These are phyloP conservation scores for Sarocladium brachiariae DNA, from an alignment of 2,329 filamentous ascomycete genomes.

Conservation along the genomic window DNA sequence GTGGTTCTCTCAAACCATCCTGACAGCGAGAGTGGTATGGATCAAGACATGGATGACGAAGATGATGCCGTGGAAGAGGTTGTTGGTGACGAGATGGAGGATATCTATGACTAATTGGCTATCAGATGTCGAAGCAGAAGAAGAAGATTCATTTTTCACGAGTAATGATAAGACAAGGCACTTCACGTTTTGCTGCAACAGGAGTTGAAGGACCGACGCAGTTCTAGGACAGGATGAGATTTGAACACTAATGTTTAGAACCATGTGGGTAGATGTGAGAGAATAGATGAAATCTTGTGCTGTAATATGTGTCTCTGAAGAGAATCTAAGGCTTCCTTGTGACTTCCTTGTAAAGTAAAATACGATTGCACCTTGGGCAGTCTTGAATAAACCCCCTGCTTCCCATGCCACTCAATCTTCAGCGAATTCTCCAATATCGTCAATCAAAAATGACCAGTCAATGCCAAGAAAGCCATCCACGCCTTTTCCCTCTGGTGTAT, in stretches of 20 bases:
- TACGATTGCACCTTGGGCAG: too few species aligned
- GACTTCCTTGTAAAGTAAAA: too few species aligned
- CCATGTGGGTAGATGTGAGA: too few species aligned
- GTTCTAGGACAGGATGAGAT: too few species aligned
- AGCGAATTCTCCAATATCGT: conserved; percentile 41
- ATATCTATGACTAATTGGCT: conserved; percentile 36
- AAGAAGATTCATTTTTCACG: background rate
- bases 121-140: background rate
- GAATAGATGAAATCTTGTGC: too few species aligned
- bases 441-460: conserved; percentile 44
- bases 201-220: too few species aligned
- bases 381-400: too few species aligned
- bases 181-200: background rate
- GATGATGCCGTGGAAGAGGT: conserved; percentile 60
- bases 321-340: background rate
- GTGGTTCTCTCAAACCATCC: conserved; percentile 75
- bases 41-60: conserved; percentile 65
- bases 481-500: background rate
- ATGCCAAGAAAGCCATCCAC: conserved; percentile 33
- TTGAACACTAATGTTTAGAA: too few species aligned
- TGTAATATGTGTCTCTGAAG: too few species aligned
- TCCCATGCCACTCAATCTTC: too few species aligned
- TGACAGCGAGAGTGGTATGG: conserved; percentile 54
- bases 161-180: background rate
- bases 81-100: conserved; percentile 53